Base-by-base conservation (phyloP, 202 grass and related monocot species). In the Saccharum hybrid region DNA sequence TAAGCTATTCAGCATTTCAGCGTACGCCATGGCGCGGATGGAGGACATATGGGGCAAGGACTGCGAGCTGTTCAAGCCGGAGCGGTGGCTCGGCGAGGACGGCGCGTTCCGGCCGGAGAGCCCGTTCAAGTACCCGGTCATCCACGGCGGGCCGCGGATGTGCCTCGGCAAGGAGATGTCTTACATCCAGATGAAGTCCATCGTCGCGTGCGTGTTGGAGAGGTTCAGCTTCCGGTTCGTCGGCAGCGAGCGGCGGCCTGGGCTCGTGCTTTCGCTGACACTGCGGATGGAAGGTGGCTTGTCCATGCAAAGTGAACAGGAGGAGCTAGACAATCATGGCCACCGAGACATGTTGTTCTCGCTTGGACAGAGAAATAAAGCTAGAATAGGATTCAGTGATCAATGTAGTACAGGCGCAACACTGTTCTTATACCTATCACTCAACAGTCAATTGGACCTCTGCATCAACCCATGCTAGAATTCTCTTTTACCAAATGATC, bases 161-260 rank as follows among this genome's bases (percentile, higher is more conserved):
- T 92, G 92, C 77, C 72, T 94, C 3, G 92, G 90, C 49, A 94
- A 90, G 72, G 87, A 94, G 74, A 90, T 94, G 92, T 87, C 85
- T 0, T 92, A 92, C 83, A 86, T 90, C 36, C 79, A 94, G 83
- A 94, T 94, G 90, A 94, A 94, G 65, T 89, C 74, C 61, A 76
- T 94, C 45, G 76, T 21, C 0, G 90, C 84, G 11, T 80, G 87
- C 81, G 81, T 88, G 43, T 48, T 94, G 1, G 87, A 92, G 75
- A 88, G 79, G 74, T 92, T 92, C 78, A 89, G 60, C 16, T 63
- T 92, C 45, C 64, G 69, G 61, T 74, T 72, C 66, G 60, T 79
- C 15, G 75, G 79, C 21, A 60, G 68, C 30, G 65, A 85, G 64
- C 36, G 21, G 18, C 74, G 43, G 8, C 88, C 83, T 0, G 75